Conservation (phyloP, 139 green algal species). For the Deuterostichococcus epilithicus region DNA sequence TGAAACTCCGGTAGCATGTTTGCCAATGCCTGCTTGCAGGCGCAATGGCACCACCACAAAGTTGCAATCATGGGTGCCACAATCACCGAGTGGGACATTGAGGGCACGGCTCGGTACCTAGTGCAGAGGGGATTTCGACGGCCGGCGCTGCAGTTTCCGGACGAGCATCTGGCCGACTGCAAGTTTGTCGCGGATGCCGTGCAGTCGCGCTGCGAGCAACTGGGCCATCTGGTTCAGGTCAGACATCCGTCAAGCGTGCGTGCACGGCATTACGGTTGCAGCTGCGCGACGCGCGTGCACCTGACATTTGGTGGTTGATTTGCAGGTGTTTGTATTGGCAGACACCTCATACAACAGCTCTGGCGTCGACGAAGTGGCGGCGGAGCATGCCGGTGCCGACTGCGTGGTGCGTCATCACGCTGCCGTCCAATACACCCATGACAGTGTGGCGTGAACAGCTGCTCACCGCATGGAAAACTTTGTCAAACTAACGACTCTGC, state of each 20-base stretch:
- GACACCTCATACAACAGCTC: slow-evolving; percentile 82
- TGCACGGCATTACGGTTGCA: too few species aligned
- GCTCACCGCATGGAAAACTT: neutral
- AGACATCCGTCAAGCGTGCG: too few species aligned
- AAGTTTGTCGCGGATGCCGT: slow-evolving; percentile 28
- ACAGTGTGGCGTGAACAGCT: too few species aligned
- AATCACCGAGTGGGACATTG: too few species aligned
- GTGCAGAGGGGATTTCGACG: slow-evolving; percentile 19
- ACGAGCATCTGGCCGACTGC: slow-evolving; percentile 52
- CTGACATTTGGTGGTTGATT: too few species aligned
- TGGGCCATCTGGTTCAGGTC: slow-evolving; percentile 21
- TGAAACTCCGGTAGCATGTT: too few species aligned
- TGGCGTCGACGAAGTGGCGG: slow-evolving; percentile 80
- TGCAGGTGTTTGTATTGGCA: slow-evolving; percentile 70
- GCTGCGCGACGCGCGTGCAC: too few species aligned
- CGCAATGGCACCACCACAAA: too few species aligned
- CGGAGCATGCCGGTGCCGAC: slow-evolving; percentile 63
- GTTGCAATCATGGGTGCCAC: too few species aligned
- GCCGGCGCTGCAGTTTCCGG: slow-evolving; percentile 72
- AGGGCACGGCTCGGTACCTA: slow-evolving; percentile 44
- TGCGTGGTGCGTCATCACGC: slow-evolving; percentile 66
- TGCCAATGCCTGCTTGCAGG: too few species aligned
- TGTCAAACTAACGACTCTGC: neutral
- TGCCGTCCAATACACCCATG: too few species aligned
- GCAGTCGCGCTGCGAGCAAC: slow-evolving; percentile 9